Conservation (phyloP, 148 eudicot genomes). For the Amaranthus cruentus region DNA sequence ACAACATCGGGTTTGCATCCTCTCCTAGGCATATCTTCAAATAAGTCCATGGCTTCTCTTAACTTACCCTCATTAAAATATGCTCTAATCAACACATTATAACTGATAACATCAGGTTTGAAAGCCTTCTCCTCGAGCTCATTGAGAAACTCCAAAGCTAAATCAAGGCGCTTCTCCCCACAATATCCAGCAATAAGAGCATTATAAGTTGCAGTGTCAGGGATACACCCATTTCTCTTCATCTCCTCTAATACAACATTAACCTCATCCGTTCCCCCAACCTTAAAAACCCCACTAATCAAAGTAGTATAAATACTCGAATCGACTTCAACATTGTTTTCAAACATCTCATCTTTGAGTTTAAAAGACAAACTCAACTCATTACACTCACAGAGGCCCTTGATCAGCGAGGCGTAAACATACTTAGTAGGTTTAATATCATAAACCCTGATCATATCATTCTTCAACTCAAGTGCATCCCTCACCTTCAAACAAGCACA, state of each 20-base stretch:
- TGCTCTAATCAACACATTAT: conserved; percentile 43
- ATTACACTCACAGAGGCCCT: conserved; percentile 50
- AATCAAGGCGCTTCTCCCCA: conserved; percentile 43
- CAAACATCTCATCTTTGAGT: conserved; percentile 63
- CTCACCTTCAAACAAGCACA: conserved; percentile 38
- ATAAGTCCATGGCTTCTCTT: conserved; percentile 46
- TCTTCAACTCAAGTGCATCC: conserved; percentile 54
- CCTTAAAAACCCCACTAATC: conserved; percentile 56
- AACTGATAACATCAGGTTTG: conserved; percentile 61
- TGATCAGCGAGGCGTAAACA: conserved; percentile 55
- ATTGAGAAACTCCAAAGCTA: conserved; percentile 40
- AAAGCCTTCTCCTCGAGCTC: conserved; percentile 45
- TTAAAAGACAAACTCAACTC: conserved; percentile 40
- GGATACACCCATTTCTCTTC: conserved; percentile 42
- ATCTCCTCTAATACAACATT: conserved; percentile 50
- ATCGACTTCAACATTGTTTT: conserved; percentile 27
- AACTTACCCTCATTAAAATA: conserved; percentile 42
- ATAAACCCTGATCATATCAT: conserved; percentile 40
- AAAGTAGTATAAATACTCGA: conserved; percentile 48
- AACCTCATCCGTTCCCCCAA: conserved; percentile 49
- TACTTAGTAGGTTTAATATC: conserved; percentile 39
- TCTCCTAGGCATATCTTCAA: conserved; percentile 65
- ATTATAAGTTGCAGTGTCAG: conserved; percentile 49
- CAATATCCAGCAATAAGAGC: conserved; percentile 60
- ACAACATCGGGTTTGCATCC: conserved; percentile 66